Evolutionary conservation across 768 basidiomycete species (phyloP), one percentile per base, ranked within the genome.

Genomic region (Mycena filopes): DNA sequence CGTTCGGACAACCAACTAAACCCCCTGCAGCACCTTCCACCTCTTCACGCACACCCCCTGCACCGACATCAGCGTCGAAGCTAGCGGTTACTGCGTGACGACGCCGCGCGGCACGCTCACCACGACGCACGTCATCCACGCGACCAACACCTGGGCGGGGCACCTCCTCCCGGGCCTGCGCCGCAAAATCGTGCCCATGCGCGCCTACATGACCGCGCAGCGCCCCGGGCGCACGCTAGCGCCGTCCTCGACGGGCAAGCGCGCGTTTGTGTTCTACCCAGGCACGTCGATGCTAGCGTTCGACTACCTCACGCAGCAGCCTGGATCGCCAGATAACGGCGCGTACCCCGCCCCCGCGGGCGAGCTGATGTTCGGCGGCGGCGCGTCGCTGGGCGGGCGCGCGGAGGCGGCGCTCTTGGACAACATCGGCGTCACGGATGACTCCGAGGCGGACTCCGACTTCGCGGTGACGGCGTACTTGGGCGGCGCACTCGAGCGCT

Each of bases 71-170:
- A 71, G 68, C 25, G 62, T 46, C 56, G 68, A 49, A 57, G 55
- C 25, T 31, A 15, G 31, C 40, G 48, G 41, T 28, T 36, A 29
- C 10, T 4, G 41, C 7, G 75, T 78, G n/a, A 63, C 70, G 10
- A 95, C 94, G 1, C 80, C 89, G 0, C 81, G 83, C 53, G 94
- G 94, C 0, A 71, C 68, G 6, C 81, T 93, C 26, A 75, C 69
- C 18, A 79, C 92, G 0, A 77, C 75, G 3, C 91, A 93, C 73
- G 82, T 96, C 45, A 80, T 96, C 13, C 94, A 95, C 73, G 92
- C 93, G 3, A 95, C 93, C 3, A 97, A 97, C 74, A 94, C 85
- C 21, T 95, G 94, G 88, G 80, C 82, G 3, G 87, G 92, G 1
- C 89, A 92, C 67, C 84, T 96, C 46, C 78, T 96, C 58, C 79